Percentiles rank a stretch among this genome's conserved stretches.
These are phyloP conservation scores for Bryoglossum gracile DNA, from an alignment of 495 filamentous ascomycete species.

Conservation along the genomic window DNA sequence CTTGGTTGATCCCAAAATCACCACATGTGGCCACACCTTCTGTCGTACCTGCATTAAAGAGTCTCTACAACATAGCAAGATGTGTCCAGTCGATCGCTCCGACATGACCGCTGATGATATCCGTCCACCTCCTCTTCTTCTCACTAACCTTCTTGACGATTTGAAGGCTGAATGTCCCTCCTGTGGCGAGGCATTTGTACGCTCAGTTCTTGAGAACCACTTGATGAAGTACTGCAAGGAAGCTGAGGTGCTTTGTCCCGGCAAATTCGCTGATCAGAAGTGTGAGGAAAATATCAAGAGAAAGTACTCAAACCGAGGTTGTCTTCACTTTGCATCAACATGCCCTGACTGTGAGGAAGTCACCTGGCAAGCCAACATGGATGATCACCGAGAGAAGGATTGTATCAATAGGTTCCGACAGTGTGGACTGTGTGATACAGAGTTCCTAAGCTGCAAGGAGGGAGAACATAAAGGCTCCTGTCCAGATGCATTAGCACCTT, in stretches of 20 bases:
- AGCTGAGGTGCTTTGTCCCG: constrained; percentile 55
- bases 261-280: constrained; percentile 21
- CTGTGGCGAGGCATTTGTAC: constrained; percentile 53
- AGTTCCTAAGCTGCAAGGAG: constrained; percentile 33
- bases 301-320: constrained; percentile 33
- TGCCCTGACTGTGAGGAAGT: constrained; percentile 40
- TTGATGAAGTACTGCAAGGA: constrained; percentile 68
- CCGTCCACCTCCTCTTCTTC: constrained; percentile 32
- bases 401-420: constrained; percentile 29
- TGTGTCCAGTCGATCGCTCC: constrained; percentile 46
- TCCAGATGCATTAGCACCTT: constrained; percentile 29
- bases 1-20: constrained; percentile 62
- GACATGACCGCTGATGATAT: constrained; percentile 24
- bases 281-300: constrained; percentile 37
- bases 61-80: constrained; percentile 40
- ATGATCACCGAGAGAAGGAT: constrained; percentile 32
- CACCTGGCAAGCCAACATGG: constrained; percentile 33
- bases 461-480: constrained; percentile 37
- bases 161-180: constrained; percentile 71
- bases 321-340: constrained; percentile 38
- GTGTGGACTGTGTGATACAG: constrained; percentile 33
- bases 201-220: constrained; percentile 66
- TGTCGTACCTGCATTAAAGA: constrained; percentile 63
- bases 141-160: constrained; percentile 63
- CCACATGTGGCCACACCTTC: constrained; percentile 70